phyloP scores from a whole-genome alignment of 192 early-diverging fungal genomes.

The Entomortierella parvispora region DNA sequence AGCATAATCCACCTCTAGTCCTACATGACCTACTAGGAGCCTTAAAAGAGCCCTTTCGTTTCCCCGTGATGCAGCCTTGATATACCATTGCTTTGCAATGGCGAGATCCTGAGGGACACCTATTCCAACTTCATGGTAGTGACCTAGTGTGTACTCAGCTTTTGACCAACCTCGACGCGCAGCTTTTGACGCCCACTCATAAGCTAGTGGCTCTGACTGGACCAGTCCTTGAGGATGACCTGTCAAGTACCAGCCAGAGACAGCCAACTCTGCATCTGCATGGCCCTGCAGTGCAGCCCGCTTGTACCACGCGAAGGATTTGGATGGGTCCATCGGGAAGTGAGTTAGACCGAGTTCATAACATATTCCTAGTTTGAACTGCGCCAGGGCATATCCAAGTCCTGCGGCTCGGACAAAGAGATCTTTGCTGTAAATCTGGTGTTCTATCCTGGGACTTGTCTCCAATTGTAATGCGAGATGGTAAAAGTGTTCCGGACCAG shows the following conservation, averaged over 20 bases:
- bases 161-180: slow-evolving; percentile 44
- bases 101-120: slow-evolving; percentile 32
- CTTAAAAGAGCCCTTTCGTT: slow-evolving; percentile 40
- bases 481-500: slow-evolving; percentile 48
- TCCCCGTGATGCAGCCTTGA: slow-evolving; percentile 42
- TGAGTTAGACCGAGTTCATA: slow-evolving; percentile 65
- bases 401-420: slow-evolving; percentile 68
- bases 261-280: slow-evolving; percentile 66
- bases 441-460: slow-evolving; percentile 24
- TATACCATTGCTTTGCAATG: slow-evolving; percentile 42
- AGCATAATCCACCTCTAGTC: slow-evolving; percentile 40
- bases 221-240: slow-evolving; percentile 60
- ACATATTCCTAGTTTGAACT: slow-evolving; percentile 63
- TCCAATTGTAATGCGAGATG: slow-evolving; percentile 46
- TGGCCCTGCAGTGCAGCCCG: slow-evolving; percentile 71
- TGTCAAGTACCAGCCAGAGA: slow-evolving; percentile 71
- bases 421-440: slow-evolving; percentile 58
- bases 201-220: slow-evolving; percentile 58
- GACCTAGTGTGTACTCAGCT: slow-evolving; percentile 47
- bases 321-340: slow-evolving; percentile 57
- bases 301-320: slow-evolving; percentile 68
- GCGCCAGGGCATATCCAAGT: slow-evolving; percentile 69
- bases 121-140: slow-evolving; percentile 48
- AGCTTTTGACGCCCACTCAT: slow-evolving; percentile 46
- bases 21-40: slow-evolving; percentile 38